Base-by-base conservation (phyloP, 2,329 filamentous ascomycete genomes). In the Gaeumannomyces sp. region DNA sequence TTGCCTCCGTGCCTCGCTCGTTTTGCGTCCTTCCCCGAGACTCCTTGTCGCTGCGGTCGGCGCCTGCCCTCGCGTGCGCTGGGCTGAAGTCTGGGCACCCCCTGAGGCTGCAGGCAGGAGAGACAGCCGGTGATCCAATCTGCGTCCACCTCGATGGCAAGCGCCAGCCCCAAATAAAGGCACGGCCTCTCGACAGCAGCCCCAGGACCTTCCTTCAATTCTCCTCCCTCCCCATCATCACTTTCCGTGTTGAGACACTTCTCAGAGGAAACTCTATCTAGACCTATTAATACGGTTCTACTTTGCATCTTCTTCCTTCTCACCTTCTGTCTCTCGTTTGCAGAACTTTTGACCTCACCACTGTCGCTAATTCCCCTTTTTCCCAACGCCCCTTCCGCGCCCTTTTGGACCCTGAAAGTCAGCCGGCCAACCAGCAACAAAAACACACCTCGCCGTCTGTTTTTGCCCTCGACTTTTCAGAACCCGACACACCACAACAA, bases 241-340 rank as follows among this genome's bases (percentile, higher is more conserved):
- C 45, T 11, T 53, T 45, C 45, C 19, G 45, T 53, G 45, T 53
- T 53, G 45, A n/a, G 45, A 22, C 14, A 38, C 45, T 53, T 53
- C 45, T n/a, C 45, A 53, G 45, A 53, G 45, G 45, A 14, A 53
- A 53, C 45, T 53, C 45, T 53, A n/a, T 5, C 45, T 53, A 53
- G 22, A 53, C 45, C 45, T 53, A 53, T 22, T 53, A 53, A 53
- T n/a, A 53, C 6, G 45, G 45, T 53, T 53, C 19, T 53, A 53
- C 22, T 53, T 53, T n/a, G 22, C 45, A 8, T 53, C 57, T 59
- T 59, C 57, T 31, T 35, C 22, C 56, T 19, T 31, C 19, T 33
- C 29, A 31, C 22, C 45, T 60, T 35, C 59, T 60, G 59, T 60
- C 59, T 60, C 59, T 60, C 59, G 59, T 60, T 60, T 60, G 59